phyloP scores from a whole-genome alignment of 1,284 basidiomycete genomes.

The Takashimella koratensis region DNA sequence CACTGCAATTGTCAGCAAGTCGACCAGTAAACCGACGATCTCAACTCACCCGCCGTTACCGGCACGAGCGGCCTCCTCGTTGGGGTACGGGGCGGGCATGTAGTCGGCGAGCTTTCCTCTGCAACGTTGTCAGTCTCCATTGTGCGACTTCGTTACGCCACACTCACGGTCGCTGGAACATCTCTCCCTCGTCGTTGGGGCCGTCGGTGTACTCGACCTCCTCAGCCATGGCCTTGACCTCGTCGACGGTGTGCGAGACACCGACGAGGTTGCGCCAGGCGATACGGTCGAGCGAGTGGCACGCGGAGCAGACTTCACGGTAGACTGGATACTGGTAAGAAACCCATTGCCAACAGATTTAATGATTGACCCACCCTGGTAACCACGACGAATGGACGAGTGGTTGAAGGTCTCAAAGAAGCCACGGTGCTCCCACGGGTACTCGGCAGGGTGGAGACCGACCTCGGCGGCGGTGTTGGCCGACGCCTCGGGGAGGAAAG shows the following conservation, averaged over 20 bases:
- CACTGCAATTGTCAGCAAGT: too few species aligned
- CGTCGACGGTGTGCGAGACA: conserved; percentile 92
- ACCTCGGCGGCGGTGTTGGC: conserved; percentile 89
- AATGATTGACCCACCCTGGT: conserved; percentile 57
- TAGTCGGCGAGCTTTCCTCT: conserved; percentile 71
- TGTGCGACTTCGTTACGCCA: background rate
- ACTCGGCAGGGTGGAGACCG: conserved; percentile 82
- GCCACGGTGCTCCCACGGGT: conserved; percentile 91
- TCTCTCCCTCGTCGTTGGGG: conserved; percentile 91
- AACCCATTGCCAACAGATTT: background rate
- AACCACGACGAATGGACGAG: conserved; percentile 88
- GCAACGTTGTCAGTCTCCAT: background rate
- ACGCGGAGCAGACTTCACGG: conserved; percentile 97
- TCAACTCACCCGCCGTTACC: too few species aligned
- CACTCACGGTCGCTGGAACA: conserved; percentile 92
- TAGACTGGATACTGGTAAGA: conserved; percentile 63
- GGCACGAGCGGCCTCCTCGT: conserved; percentile 95
- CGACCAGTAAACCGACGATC: too few species aligned
- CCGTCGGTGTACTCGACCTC: conserved; percentile 97
- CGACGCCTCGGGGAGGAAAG: conserved; percentile 80
- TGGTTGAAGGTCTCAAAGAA: conserved; percentile 91
- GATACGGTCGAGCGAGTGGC: conserved; percentile 98
- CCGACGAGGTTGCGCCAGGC: conserved; percentile 99
- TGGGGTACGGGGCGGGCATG: conserved; percentile 92
- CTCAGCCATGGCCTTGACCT: conserved; percentile 88